Evolutionary conservation across 768 basidiomycete species (phyloP), one percentile per base, ranked within the genome.

Genomic region (Chalciporus piperatus): DNA sequence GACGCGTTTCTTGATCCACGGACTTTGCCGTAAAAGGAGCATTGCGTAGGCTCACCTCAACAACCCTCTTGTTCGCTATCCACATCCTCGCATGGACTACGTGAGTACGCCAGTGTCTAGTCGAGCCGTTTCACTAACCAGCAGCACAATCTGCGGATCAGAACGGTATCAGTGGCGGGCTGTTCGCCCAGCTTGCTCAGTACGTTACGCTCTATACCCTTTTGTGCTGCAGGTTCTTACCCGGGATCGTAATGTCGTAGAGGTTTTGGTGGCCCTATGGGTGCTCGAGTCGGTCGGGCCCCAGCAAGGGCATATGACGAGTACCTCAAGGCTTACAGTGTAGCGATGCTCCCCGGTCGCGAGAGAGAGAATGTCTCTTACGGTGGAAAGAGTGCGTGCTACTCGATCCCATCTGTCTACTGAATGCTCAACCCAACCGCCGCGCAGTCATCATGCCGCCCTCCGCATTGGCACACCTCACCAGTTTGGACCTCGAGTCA

Each of bases 381-480:
- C 61, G 97, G 97, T 57, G 97, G 97, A 67, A 98, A 98, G 78
- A 93, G 97, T 89, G 60, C 52, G 84, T 87, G 30, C 70, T 63
- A 66, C 63, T 57, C 6, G 62, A 56, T 55, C 46, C 40, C 39
- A 33, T 55, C 38, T 46, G 42, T 37, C 49, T 4, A 33, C 28
- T 54, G 51, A 42, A 49, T 57, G 25, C 51, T 50, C 42, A 55
- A 45, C 38, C 41, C 39, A 25, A 41, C 32, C 20, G 23, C 25
- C 19, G 8, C 35, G 12, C 58, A 98, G 97, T 98, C 57, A 91
- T 99, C 48, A 94, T 99, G 92, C 97, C 97, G 3, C 92, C 89
- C 16, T 98, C 95, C 38, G 89, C 95, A 10, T 77, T 99, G 4
- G 95, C 95, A 8, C 84, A 84, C 58, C 76, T 99, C 10, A 89